Conservation (phyloP, 345 rosid species). For the Brassica juncea region DNA sequence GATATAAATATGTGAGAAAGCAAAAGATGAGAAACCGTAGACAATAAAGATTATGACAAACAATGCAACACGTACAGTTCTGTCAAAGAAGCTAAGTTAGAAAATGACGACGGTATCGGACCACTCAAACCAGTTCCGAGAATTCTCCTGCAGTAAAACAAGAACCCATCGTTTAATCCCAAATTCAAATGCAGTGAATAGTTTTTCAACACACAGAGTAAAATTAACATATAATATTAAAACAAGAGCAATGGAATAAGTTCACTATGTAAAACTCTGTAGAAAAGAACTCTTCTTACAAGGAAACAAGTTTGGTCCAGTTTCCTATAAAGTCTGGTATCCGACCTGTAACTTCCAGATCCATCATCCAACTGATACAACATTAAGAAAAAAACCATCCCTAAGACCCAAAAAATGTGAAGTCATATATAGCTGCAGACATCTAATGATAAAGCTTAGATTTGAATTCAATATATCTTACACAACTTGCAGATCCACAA, state of each 20-base stretch:
- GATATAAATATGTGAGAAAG: background rate
- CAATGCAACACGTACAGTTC: constrained; percentile 53
- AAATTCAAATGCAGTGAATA: background rate
- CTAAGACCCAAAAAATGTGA: background rate
- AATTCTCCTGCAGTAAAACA: constrained; percentile 51
- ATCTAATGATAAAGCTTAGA: background rate
- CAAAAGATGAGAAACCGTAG: background rate
- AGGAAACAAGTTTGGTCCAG: constrained; percentile 47
- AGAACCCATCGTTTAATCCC: background rate
- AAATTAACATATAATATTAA: background rate
- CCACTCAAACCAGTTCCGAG: constrained; percentile 58
- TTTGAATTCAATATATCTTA: constrained; percentile 12
- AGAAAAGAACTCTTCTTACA: constrained; percentile 44
- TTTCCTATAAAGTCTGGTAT: constrained; percentile 60
- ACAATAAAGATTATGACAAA: background rate
- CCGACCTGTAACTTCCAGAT: constrained; percentile 50
- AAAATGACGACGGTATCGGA: constrained; percentile 60
- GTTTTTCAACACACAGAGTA: background rate
- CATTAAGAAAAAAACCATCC: background rate
- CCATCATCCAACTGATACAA: constrained; percentile 49
- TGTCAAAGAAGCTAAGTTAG: constrained; percentile 50
- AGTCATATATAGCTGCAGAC: background rate
- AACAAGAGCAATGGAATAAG: background rate
- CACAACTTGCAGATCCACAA: constrained; percentile 35
- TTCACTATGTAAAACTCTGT: background rate